A percentile compares a stretch with the other conserved stretches of the same genome.
Evolutionary conservation across 1,284 basidiomycete genomes (phyloP).

Genomic region (Waitea zeae): DNA sequence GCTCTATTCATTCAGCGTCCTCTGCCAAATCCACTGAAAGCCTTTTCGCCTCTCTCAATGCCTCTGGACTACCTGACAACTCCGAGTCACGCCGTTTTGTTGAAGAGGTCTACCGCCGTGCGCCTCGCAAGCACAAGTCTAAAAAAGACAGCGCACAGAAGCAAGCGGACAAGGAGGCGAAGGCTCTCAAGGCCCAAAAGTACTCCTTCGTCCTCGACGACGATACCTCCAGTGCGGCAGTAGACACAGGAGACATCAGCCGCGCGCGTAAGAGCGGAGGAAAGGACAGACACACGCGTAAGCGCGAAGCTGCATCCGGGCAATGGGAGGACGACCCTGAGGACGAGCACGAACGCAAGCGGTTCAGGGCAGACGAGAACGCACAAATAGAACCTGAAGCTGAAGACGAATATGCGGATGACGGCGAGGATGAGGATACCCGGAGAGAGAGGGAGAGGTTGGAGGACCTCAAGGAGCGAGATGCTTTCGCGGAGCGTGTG

Average conservation of each 20-base stretch:
- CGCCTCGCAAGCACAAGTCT: slow-evolving; percentile 65
- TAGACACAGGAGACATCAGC: slow-evolving; percentile 29
- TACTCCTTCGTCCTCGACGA: slow-evolving; percentile 73
- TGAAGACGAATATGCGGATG: slow-evolving; percentile 22
- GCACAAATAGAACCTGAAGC: slow-evolving; percentile 17
- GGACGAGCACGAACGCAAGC: slow-evolving; percentile 61
- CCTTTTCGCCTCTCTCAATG: slow-evolving; percentile 59
- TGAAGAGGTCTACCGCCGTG: slow-evolving; percentile 57
- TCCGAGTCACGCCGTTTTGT: slow-evolving; percentile 70
- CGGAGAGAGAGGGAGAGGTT: slow-evolving; percentile 60
- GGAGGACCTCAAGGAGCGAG: slow-evolving; percentile 74
- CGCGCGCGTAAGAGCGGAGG: slow-evolving; percentile 29
- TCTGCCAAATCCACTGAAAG: slow-evolving; percentile 68
- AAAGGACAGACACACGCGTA: slow-evolving; percentile 52
- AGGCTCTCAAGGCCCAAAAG: slow-evolving; percentile 52
- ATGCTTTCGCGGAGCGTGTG: slow-evolving; percentile 86
- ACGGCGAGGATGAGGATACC: slow-evolving; percentile 49
- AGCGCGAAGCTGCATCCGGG: slow-evolving; percentile 60
- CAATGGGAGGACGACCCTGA: slow-evolving; percentile 77
- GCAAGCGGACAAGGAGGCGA: slow-evolving; percentile 54
- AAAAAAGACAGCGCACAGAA: slow-evolving; percentile 35
- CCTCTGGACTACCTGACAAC: slow-evolving; percentile 67
- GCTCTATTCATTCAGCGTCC: slow-evolving; percentile 31
- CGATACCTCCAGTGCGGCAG: slow-evolving; percentile 27
- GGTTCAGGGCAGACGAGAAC: slow-evolving; percentile 31